Evolutionary conservation across 345 rosid species (phyloP), one percentile per base, ranked within the genome.

Genomic region (Cochlearia excelsa): DNA sequence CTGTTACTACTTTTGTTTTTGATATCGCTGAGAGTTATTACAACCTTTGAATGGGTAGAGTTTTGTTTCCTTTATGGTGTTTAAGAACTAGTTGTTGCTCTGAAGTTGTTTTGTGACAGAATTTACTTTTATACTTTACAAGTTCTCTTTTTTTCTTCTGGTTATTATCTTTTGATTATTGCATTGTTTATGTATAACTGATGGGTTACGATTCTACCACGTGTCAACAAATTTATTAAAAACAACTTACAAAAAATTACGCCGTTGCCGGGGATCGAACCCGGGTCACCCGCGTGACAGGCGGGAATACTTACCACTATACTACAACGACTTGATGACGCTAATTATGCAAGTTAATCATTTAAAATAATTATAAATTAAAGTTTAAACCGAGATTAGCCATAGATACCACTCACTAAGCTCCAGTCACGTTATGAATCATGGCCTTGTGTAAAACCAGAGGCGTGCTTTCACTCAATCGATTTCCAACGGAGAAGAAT

Each of bases 271-370:
- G 63, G 68, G 88, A 83, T 86, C 96, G 96, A 88, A 84, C 93
- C 78, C 93, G 87, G 93, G 96, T 81, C 95, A 38, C 85, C 92
- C 81, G 84, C 84, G 84, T 92, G 97, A 89, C 92, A 85, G 95
- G 80, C 91, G 80, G 87, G 81, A 77, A 86, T 85, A 82, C 93
- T 84, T 0, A 86, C 93, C 95, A 81, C 96, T 80, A 86, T 86
- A 88, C 92, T 86, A 86, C 95, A 82, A 91, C 95, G 82, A 82
- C 85, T 48, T 29, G 9, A 3, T 45, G 27, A 37, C 1, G 3
- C 11, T 10, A 41, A 0, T 10, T 41, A 40, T 8, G 8, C 9
- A 9, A 41, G 1, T 10, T 2, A 2, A 41, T 10, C 23, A 16
- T 9, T 10, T 41, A 47, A 40, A 26, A 1, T n/a, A 26, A 40